Evolutionary conservation across 2,329 filamentous ascomycete genomes (phyloP).

Genomic region (Colletotrichum sp.): DNA sequence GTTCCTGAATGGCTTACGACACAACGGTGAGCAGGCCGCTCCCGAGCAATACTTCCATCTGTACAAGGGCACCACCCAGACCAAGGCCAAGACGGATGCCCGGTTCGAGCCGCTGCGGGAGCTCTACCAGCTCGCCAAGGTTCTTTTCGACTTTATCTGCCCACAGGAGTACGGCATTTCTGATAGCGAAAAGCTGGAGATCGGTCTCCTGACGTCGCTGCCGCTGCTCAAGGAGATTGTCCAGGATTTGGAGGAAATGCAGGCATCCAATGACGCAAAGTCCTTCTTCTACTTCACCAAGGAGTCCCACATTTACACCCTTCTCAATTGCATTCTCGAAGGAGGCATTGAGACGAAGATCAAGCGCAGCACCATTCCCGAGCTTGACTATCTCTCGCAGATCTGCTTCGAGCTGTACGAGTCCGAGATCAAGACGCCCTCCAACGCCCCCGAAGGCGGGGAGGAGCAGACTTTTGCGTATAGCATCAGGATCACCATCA

Average conservation of each 20-base stretch:
- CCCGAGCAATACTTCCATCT: conserved; percentile 87
- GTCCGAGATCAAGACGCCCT: conserved; percentile 73
- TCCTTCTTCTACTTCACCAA: conserved; percentile 99
- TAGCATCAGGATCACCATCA: conserved; percentile 94
- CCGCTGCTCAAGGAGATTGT: conserved; percentile 97
- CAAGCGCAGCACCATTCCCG: conserved; percentile 90
- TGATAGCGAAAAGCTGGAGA: conserved; percentile 96
- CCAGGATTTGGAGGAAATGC: conserved; percentile 94
- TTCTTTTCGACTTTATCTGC: conserved; percentile 97
- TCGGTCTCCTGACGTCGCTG: conserved; percentile 90
- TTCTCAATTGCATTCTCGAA: conserved; percentile 97
- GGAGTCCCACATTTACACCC: conserved; percentile 97
- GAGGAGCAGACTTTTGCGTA: conserved; percentile 85
- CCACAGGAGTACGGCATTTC: conserved; percentile 98
- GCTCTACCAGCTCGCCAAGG: conserved; percentile 90
- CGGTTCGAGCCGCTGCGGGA: conserved; percentile 89
- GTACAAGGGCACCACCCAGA: conserved; percentile 77
- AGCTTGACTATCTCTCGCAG: conserved; percentile 95
- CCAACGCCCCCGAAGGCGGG: conserved; percentile 45
- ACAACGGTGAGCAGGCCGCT: conserved; percentile 59
- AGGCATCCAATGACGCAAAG: conserved; percentile 92
- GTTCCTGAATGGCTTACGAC: conserved; percentile 59
- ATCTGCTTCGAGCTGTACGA: conserved; percentile 99
- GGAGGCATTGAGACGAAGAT: conserved; percentile 98
- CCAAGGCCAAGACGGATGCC: conserved; percentile 81